phyloP scores from a whole-genome alignment of 805 yeast species.

The Cyberlindnera maritima region DNA sequence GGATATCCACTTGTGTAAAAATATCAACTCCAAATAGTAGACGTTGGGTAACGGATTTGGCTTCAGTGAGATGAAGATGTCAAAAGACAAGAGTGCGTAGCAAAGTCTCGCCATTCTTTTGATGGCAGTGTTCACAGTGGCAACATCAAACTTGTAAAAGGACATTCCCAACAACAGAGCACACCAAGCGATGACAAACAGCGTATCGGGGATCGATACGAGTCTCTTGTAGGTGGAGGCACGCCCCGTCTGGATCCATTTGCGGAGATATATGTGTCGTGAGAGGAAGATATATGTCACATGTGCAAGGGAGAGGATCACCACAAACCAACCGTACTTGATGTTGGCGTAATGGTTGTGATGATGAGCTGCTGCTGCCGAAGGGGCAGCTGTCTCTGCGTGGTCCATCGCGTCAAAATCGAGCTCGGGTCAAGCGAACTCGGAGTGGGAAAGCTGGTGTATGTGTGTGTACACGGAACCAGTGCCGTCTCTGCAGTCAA shows the following conservation, averaged over 20 bases:
- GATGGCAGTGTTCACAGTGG: constrained; percentile 35
- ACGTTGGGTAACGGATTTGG: constrained; percentile 49
- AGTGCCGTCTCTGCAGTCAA: no score
- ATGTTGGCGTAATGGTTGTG: constrained; percentile 49
- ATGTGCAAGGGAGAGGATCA: constrained; percentile 42
- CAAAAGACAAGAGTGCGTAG: constrained; percentile 56
- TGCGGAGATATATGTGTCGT: constrained; percentile 31
- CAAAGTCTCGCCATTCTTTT: constrained; percentile 65
- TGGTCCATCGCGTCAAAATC: not conserved
- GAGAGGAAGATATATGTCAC: constrained; percentile 34
- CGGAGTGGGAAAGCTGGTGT: no score
- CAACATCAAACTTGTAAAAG: constrained; percentile 34
- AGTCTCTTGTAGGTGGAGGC: constrained; percentile 35
- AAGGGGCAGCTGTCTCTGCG: not conserved
- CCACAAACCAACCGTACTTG: constrained; percentile 55
- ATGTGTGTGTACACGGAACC: no score
- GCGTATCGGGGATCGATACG: constrained; percentile 33
- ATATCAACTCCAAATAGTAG: constrained; percentile 52
- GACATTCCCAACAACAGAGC: constrained; percentile 31
- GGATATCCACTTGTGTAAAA: constrained; percentile 71
- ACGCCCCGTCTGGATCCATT: constrained; percentile 39
- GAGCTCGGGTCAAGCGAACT: no score
- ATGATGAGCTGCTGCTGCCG: not conserved
- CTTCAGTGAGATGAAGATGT: constrained; percentile 51
- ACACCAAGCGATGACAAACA: constrained; percentile 36